phyloP scores from a whole-genome alignment of 2,329 filamentous ascomycete genomes.

The Aspergillus persii region DNA sequence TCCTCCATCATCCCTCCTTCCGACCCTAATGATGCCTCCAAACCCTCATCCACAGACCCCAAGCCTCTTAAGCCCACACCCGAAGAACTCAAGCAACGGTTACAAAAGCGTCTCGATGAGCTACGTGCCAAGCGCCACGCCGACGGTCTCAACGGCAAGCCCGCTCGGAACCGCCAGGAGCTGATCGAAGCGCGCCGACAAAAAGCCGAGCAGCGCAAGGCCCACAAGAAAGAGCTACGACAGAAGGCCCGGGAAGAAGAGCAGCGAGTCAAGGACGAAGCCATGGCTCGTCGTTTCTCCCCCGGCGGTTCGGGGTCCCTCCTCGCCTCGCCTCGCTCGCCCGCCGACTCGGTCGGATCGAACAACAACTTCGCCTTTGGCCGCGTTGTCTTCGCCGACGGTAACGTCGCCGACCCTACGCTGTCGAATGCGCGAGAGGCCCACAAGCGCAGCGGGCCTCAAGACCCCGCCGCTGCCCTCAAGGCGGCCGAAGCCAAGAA shows the following conservation, averaged over 20 bases:
- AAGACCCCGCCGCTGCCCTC: slow-evolving; percentile 83
- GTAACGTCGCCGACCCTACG: slow-evolving; percentile 72
- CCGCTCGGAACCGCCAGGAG: slow-evolving; percentile 82
- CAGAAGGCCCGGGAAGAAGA: slow-evolving; percentile 77
- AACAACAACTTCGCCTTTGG: slow-evolving; percentile 82
- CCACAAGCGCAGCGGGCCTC: slow-evolving; percentile 75
- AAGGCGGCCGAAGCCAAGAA: slow-evolving; percentile 82
- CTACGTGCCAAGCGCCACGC: slow-evolving; percentile 85
- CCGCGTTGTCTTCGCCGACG: slow-evolving; percentile 85
- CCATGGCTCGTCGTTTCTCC: slow-evolving; percentile 53
- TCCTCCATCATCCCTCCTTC: slow-evolving; percentile 60
- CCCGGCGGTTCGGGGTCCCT: slow-evolving; percentile 60
- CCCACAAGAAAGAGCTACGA: slow-evolving; percentile 83
- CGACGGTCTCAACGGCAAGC: slow-evolving; percentile 75
- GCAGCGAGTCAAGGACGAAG: slow-evolving; percentile 59
- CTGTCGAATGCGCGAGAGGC: slow-evolving; percentile 62
- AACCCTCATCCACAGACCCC: slow-evolving; percentile 38
- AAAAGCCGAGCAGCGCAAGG: slow-evolving; percentile 83
- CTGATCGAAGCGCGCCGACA: slow-evolving; percentile 83
- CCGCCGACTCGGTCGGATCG: slow-evolving; percentile 40
- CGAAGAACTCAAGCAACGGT: slow-evolving; percentile 70
- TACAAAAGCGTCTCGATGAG: slow-evolving; percentile 79
- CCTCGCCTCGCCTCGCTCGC: slow-evolving; percentile 53
- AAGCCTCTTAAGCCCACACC: slow-evolving; percentile 68
- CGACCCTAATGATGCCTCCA: slow-evolving; percentile 26